Evolutionary conservation across 2,329 filamentous ascomycete genomes (phyloP), one percentile per base, ranked within the genome.

Genomic region (Colletotrichum orchidophilum): DNA sequence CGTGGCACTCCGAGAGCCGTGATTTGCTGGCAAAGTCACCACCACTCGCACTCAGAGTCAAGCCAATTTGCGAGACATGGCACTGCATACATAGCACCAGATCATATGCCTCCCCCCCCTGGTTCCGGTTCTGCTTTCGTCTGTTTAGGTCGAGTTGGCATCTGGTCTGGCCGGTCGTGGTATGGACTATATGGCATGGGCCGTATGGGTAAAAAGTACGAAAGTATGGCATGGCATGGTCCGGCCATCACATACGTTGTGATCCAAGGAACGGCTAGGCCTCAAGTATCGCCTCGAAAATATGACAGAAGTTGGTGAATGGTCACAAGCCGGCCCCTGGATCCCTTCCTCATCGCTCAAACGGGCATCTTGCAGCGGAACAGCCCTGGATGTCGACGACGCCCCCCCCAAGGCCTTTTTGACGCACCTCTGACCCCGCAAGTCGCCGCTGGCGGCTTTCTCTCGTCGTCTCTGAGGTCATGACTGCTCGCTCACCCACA

Each of bases 271-370:
- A 60, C 18, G 39, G 39, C 39, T 42, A 60, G 39, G 18, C 24
- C 39, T 61, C 15, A 31, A 49, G 57, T 49, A 24, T 68, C 65
- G 50, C 59, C 39, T 52, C 42, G 39, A 13, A 54, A 67, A 71
- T 71, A 67, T 71, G 68, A 71, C 63, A 71, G 68, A 71, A 62
- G 59, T 57, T 26, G 49, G 39, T 67, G 63, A 67, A 53, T 71
- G 68, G 68, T 71, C 68, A 67, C 63, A 39, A 33, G 39, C 39
- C 52, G 50, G 52, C 49, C 63, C 68, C 52, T 50, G 26, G 57
- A 57, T 62, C 58, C 68, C 68, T 57, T 71, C 42, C 68, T 24
- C 50, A 58, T 71, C 55, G 50, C 68, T 58, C 18, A 57, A 71
- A 67, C 39, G 63, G 68, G 68, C 63, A 62, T 57, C 63, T 61